A percentile compares a stretch with the other conserved stretches of the same genome.
Conservation (phyloP, 768 basidiomycete genomes). For the Collybia nuda region DNA sequence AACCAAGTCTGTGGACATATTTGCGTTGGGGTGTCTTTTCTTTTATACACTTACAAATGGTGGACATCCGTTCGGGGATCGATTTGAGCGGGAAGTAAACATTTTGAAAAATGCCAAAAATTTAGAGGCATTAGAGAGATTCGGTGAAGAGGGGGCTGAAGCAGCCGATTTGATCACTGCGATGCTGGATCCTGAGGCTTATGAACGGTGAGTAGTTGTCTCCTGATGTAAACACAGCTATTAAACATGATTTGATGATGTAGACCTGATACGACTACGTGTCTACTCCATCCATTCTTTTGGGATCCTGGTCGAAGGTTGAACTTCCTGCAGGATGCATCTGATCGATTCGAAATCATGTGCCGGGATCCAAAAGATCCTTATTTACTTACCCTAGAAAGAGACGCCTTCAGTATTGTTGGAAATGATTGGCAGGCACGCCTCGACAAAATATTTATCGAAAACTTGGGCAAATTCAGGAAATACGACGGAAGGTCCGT, state of each 20-base stretch:
- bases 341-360: conserved; percentile 98
- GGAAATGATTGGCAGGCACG: conserved; percentile 89
- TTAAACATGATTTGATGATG: background rate
- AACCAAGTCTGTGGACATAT: conserved; percentile 96
- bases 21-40: conserved; percentile 93
- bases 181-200: conserved; percentile 81
- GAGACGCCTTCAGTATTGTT: conserved; percentile 65
- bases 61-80: conserved; percentile 90
- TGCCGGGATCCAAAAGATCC: conserved; percentile 86
- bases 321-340: conserved; percentile 95
- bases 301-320: conserved; percentile 88
- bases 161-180: conserved; percentile 74
- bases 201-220: conserved; percentile 55
- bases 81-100: conserved; percentile 91
- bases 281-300: conserved; percentile 93
- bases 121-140: conserved; percentile 68
- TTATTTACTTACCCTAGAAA: conserved; percentile 74
- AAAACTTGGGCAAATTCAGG: conserved; percentile 94
- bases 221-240: background rate
- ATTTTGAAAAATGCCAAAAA: conserved; percentile 81
- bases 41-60: conserved; percentile 91
- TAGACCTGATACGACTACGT: conserved; percentile 88
- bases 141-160: conserved; percentile 94
- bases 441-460: conserved; percentile 87
- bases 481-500: conserved; percentile 94